Conservation (phyloP, 2,329 filamentous ascomycete species). For the Aaosphaeria arxii region DNA sequence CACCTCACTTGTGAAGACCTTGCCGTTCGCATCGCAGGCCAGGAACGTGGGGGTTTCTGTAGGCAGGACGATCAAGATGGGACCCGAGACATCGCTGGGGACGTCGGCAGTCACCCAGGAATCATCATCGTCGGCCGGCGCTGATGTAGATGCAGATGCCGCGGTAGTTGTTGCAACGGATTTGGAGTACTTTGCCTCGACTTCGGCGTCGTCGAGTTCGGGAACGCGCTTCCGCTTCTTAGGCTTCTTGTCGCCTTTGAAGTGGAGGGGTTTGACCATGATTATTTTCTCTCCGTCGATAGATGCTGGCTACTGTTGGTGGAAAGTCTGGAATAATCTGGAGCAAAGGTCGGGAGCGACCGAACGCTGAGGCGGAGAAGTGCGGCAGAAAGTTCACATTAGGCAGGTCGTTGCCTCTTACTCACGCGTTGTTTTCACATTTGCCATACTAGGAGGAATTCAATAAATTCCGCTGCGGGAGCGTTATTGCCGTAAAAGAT, state of each 20-base stretch:
- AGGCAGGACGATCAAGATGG: conserved; percentile 78
- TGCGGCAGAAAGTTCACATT: conserved; percentile 16
- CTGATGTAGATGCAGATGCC: conserved; percentile 24
- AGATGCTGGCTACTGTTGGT: too few relatives aligned
- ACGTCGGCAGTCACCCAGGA: conserved; percentile 87
- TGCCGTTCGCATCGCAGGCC: conserved; percentile 81
- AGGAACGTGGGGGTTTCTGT: conserved; percentile 71
- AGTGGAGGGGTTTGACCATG: conserved; percentile 76
- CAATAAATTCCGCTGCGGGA: background rate
- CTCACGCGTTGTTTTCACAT: conserved; percentile 3
- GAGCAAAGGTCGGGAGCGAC: conserved; percentile 5
- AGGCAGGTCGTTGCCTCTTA: conserved; percentile 22
- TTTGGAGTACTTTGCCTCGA: conserved; percentile 21
- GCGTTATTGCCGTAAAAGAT: background rate
- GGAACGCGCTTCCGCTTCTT: conserved; percentile 83
- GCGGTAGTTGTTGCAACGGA: conserved; percentile 31
- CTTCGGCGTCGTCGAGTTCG: conserved; percentile 47
- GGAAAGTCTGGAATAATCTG: background rate
- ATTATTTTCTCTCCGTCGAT: conserved; percentile 4
- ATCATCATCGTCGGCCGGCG: conserved; percentile 65
- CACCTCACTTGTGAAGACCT: conserved; percentile 75
- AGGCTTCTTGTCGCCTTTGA: conserved; percentile 95
- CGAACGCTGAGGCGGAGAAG: conserved; percentile 18
- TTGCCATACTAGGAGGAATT: background rate
- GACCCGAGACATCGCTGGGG: conserved; percentile 72